These are phyloP conservation scores for Leccinum sublutescens DNA, from an alignment of 768 basidiomycete genomes.

Conservation along the genomic window DNA sequence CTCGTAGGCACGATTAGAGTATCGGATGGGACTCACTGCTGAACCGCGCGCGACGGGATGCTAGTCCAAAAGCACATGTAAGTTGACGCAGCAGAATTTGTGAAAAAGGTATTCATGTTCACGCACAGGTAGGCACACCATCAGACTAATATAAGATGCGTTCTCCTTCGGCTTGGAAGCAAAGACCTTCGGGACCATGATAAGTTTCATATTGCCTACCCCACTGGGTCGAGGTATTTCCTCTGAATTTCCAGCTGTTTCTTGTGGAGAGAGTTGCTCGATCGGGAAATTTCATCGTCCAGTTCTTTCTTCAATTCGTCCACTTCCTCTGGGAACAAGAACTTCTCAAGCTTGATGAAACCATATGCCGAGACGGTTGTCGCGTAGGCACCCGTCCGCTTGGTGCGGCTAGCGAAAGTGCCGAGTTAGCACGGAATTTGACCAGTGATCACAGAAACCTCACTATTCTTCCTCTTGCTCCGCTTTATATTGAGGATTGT, in stretches of 20 bases:
- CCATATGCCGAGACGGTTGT: slow-evolving; percentile 16
- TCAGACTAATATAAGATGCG: slow-evolving; percentile 12
- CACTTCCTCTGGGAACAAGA: slow-evolving; percentile 11
- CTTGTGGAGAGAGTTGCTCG: slow-evolving; percentile 10
- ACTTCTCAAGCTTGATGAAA: slow-evolving; percentile 18
- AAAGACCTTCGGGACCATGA: slow-evolving; percentile 19
- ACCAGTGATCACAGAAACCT: not conserved
- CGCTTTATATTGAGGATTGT: slow-evolving; percentile 5
- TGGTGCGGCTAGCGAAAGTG: slow-evolving; percentile 1
- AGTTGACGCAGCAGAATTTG: not conserved
- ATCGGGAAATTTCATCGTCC: slow-evolving; percentile 2
- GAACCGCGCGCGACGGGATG: slow-evolving; percentile 21
- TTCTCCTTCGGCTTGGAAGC: slow-evolving; percentile 4
- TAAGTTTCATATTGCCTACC: slow-evolving; percentile 16
- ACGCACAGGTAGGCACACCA: slow-evolving; percentile 13
- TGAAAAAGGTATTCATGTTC: not conserved
- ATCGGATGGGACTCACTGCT: slow-evolving; percentile 3
- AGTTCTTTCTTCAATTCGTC: slow-evolving; percentile 12
- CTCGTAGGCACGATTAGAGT: not conserved
- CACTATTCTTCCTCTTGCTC: slow-evolving; percentile 17
- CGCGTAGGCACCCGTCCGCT: slow-evolving; percentile 15
- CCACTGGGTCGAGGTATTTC: slow-evolving; percentile 1
- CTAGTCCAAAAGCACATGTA: not conserved
- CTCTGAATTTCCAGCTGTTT: slow-evolving; percentile 15
- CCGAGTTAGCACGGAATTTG: not conserved